These are phyloP conservation scores for Cercospora brassicicola DNA, from an alignment of 2,329 filamentous ascomycete genomes.

Conservation along the genomic window DNA sequence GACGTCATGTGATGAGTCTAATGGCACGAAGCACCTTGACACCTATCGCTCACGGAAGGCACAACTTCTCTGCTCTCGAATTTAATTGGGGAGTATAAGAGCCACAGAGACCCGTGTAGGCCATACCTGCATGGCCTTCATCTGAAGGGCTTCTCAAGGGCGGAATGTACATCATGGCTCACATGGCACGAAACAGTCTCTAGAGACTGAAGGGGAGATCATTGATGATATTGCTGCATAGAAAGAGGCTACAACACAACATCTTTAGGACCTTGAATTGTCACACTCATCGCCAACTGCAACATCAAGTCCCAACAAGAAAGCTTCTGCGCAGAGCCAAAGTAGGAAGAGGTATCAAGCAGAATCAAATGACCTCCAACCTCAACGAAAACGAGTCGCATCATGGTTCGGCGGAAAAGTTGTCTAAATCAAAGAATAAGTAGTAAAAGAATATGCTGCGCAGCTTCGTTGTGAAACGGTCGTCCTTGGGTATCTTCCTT, in stretches of 20 bases:
- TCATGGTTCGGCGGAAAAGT: not conserved
- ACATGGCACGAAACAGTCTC: not conserved
- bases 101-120: not conserved
- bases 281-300: not conserved
- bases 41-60: too few species aligned
- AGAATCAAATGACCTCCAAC: not conserved
- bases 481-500: slow-evolving; percentile 10
- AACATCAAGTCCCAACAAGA: not conserved
- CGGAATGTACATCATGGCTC: not conserved
- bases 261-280: not conserved
- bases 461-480: slow-evolving; percentile 2
- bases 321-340: not conserved
- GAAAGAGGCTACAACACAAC: not conserved
- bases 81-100: not conserved
- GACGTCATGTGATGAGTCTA: not conserved
- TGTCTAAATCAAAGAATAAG: not conserved
- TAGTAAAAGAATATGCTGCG: not conserved
- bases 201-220: not conserved
- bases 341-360: not conserved
- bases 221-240: not conserved
- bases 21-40: too few species aligned
- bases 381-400: not conserved
- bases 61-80: not conserved
- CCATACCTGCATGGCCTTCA: not conserved
- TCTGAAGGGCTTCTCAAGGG: not conserved